phyloP scores from a whole-genome alignment of 768 basidiomycete genomes.

The Leucocoprinus sp. region DNA sequence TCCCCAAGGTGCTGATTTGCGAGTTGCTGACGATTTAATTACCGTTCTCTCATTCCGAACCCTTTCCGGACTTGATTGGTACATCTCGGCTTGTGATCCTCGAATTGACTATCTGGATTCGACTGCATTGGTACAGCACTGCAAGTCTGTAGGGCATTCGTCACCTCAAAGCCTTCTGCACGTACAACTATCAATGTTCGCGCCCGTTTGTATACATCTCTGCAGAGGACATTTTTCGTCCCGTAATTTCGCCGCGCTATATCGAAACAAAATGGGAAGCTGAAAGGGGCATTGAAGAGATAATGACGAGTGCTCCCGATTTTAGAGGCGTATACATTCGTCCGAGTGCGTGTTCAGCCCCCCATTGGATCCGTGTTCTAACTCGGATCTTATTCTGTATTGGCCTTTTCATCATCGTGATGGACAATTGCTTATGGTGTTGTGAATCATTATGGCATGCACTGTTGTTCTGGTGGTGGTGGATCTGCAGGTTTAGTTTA shows the following conservation, averaged over 20 bases:
- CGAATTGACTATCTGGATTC: neutral
- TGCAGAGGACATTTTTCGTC: constrained; percentile 89
- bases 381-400: constrained; percentile 1
- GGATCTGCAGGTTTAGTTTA: constrained; percentile 75
- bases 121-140: constrained; percentile 37
- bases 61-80: neutral
- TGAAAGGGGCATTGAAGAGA: constrained; percentile 56
- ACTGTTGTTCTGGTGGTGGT: neutral
- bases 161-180: constrained; percentile 31
- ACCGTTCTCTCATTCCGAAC: neutral
- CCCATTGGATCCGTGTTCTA: constrained; percentile 6
- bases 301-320: constrained; percentile 33
- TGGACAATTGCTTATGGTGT: neutral
- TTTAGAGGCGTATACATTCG: constrained; percentile 77
- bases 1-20: constrained; percentile 4
- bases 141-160: constrained; percentile 70
- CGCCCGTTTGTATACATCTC: constrained; percentile 92
- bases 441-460: neutral
- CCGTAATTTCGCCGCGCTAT: constrained; percentile 78
- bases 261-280: constrained; percentile 93
- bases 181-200: constrained; percentile 24
- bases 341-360: constrained; percentile 57
- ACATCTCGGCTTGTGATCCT: neutral
- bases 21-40: constrained; percentile 11
- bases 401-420: neutral